Base-by-base conservation (phyloP, 176 grass and related monocot genomes). In the Triticum timopheevii region DNA sequence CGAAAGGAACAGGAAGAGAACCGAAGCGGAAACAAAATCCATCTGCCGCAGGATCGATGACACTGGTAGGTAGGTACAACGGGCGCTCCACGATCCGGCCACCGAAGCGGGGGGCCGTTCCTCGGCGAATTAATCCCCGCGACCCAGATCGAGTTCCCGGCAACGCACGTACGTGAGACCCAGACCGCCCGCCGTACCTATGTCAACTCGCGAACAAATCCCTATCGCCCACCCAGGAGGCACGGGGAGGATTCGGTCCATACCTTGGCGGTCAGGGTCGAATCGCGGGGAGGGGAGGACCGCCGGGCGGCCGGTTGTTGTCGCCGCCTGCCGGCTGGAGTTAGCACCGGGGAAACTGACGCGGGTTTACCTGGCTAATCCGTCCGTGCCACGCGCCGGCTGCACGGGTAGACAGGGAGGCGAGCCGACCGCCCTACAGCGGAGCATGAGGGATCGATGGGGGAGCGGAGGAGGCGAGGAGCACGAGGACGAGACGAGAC, bases 221-320 rank as follows among this genome's bases (percentile, higher is more conserved):
- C 61, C 47, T 45, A 8, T 45, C 44, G 11, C 44, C 70, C 80
- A 47, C 4, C 61, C 31, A 31, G 49, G 61, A 90, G 13, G 17
- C 5, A 52, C 4, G 49, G 15, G 58, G 44, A 49, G 69, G 88
- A 77, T 76, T 82, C 35, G 61, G 88, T 82, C 70, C 88, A 77
- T 78, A 70, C 64, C 49, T 52, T 17, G 49, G 49, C 38, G 47
- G 34, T 35, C 77, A 30, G 20, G 17, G 13, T 90, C 83, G 45
- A 76, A 90, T 85, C 88, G 82, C 76, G 78, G 70, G 35, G 35
- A 73, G 13, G 47, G 13, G 13, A 50, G 22, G 77, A 89, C 69
- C 81, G 76, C 61, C 25, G 35, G 28, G 65, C 52, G 40, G 39
- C 28, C 23, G 88, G 88, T 77, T 85, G 88, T 70, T 86, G 88